Conservation (phyloP, 495 filamentous ascomycete genomes). For the Aspergillus bridgeri region DNA sequence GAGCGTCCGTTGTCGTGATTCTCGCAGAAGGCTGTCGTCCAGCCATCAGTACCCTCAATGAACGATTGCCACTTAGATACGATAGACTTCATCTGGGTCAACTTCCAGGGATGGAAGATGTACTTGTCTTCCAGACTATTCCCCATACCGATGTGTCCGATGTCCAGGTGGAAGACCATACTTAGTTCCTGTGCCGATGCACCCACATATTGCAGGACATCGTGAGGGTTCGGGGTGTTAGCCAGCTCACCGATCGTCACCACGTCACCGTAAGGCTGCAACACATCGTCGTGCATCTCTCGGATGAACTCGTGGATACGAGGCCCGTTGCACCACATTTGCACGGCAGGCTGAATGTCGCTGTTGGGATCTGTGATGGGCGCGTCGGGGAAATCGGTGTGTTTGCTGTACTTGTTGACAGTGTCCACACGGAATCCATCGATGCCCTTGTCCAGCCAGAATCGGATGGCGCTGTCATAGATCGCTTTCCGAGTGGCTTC, state of each 20-base stretch:
- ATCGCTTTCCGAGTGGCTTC: conserved; percentile 49
- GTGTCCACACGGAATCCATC: conserved; percentile 56
- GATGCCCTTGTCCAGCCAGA: conserved; percentile 51
- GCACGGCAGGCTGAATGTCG: conserved; percentile 42
- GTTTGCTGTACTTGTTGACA: conserved; percentile 54
- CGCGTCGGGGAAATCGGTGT: conserved; percentile 43
- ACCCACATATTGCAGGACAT: conserved; percentile 47
- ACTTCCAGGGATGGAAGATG: conserved; percentile 37
- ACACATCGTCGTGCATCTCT: conserved; percentile 39
- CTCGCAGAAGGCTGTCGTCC: conserved; percentile 51
- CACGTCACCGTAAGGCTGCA: conserved; percentile 41
- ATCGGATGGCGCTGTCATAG: conserved; percentile 47
- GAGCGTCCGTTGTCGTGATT: conserved; percentile 61
- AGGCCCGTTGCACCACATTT: conserved; percentile 53
- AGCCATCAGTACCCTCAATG: conserved; percentile 49
- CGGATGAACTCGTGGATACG: conserved; percentile 53
- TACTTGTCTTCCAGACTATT: conserved; percentile 37
- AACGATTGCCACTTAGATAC: conserved; percentile 40
- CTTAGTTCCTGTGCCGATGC: conserved; percentile 42
- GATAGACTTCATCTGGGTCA: conserved; percentile 37
- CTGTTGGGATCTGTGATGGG: conserved; percentile 32
- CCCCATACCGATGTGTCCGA: conserved; percentile 47
- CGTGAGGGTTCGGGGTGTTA: conserved; percentile 35
- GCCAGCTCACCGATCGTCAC: conserved; percentile 54
- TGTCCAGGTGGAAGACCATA: conserved; percentile 56